phyloP scores from a whole-genome alignment of 306 rosid genomes.

The Carpinus viminea region DNA sequence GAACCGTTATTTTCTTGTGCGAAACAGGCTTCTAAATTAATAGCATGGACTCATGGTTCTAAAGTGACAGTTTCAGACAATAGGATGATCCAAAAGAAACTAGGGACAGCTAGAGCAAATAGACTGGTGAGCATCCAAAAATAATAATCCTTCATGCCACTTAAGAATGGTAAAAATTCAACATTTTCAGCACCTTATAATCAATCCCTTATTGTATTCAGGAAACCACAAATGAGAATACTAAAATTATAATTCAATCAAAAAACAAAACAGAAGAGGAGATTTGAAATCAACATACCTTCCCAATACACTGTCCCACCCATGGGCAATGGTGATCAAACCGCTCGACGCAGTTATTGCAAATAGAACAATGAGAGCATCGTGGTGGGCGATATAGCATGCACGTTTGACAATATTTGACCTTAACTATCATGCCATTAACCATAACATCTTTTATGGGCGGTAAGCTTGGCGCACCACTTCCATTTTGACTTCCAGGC shows the following conservation, averaged over 20 bases:
- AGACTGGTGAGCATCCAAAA: background rate
- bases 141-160: background rate
- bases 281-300: slow-evolving; percentile 42
- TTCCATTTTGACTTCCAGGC: slow-evolving; percentile 38
- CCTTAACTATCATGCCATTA: slow-evolving; percentile 51
- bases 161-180: background rate
- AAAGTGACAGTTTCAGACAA: background rate
- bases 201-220: background rate
- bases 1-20: background rate
- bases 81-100: background rate
- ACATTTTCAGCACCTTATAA: background rate
- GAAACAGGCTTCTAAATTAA: background rate
- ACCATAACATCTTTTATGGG: slow-evolving; percentile 57
- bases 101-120: background rate
- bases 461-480: slow-evolving; percentile 37
- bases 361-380: slow-evolving; percentile 76
- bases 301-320: slow-evolving; percentile 88
- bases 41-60: background rate
- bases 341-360: slow-evolving; percentile 77
- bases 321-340: slow-evolving; percentile 96
- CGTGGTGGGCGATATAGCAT: slow-evolving; percentile 78
- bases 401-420: slow-evolving; percentile 79
- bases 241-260: background rate
- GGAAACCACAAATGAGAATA: background rate
- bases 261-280: background rate